A percentile compares a stretch with the other conserved stretches of the same genome.
phyloP scores from a whole-genome alignment of 2,329 filamentous ascomycete genomes.

The Geosmithia flava region DNA sequence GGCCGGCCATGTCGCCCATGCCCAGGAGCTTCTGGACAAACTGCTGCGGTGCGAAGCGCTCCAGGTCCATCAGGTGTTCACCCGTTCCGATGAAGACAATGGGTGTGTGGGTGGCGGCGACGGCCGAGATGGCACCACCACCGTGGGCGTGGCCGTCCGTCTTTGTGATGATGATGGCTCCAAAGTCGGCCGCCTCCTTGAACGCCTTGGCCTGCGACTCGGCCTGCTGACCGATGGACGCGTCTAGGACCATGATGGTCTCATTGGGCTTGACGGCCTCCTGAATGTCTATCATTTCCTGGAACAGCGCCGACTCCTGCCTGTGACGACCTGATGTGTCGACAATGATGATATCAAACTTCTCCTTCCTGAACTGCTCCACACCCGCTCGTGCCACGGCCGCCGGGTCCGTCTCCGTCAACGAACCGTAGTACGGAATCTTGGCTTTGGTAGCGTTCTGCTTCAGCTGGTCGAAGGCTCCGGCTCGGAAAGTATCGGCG shows the following conservation, averaged over 20 bases:
- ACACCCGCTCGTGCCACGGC: conserved; percentile 92
- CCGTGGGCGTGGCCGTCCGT: conserved; percentile 92
- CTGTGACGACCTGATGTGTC: conserved; percentile 92
- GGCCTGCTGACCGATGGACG: conserved; percentile 91
- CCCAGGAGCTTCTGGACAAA: conserved; percentile 91
- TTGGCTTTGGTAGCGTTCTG: conserved; percentile 99
- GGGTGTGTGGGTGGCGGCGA: conserved; percentile 89
- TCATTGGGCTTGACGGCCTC: conserved; percentile 82
- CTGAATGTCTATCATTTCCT: conserved; percentile 97
- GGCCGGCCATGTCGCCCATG: conserved; percentile 91
- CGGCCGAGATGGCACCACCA: conserved; percentile 93
- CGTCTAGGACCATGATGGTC: conserved; percentile 96
- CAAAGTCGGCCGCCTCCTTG: conserved; percentile 94
- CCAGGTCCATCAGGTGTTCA: conserved; percentile 91
- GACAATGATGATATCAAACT: conserved; percentile 96
- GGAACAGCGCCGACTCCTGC: conserved; percentile 89
- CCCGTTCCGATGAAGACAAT: conserved; percentile 98
- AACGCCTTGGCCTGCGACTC: conserved; percentile 92
- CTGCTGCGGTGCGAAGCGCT: conserved; percentile 82
- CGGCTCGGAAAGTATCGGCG: conserved; percentile 95
- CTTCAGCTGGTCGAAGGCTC: conserved; percentile 96
- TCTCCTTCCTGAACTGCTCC: conserved; percentile 97
- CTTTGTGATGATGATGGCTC: conserved; percentile 98
- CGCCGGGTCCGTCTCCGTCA: conserved; percentile 93
- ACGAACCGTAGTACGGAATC: conserved; percentile 94